Evolutionary conservation across 306 rosid species (phyloP).

Genomic region (Rosa chinensis): DNA sequence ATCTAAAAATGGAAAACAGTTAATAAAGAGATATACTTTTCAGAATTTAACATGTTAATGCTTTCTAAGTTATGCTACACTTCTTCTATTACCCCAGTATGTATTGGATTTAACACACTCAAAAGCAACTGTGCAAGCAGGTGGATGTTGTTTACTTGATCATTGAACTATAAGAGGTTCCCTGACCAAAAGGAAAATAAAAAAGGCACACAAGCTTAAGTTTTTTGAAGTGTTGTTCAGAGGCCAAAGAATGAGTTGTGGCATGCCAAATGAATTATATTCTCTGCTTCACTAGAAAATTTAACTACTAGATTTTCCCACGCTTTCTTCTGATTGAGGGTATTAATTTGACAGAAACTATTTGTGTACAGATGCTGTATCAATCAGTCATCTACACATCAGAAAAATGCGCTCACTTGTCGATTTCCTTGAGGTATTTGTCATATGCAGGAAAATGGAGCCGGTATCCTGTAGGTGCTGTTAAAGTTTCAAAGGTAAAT

Average conservation of each 20-base stretch:
- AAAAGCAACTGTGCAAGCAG: background rate
- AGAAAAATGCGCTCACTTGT: slow-evolving; percentile 46
- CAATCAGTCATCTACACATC: background rate
- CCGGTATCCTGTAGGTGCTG: slow-evolving; percentile 68
- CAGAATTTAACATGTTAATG: background rate
- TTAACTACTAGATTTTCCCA: background rate
- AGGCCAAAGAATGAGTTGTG: background rate
- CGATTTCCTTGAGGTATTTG: slow-evolving; percentile 66
- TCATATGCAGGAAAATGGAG: slow-evolving; percentile 85
- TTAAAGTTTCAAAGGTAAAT: slow-evolving; percentile 79
- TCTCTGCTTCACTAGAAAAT: background rate
- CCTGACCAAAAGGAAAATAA: background rate
- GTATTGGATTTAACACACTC: background rate
- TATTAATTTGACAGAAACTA: background rate
- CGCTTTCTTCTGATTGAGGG: background rate
- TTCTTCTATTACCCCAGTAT: background rate
- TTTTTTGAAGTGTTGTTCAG: background rate
- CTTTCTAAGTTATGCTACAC: background rate
- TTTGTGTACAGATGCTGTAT: background rate
- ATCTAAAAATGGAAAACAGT: slow-evolving; percentile 32
- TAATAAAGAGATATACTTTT: background rate
- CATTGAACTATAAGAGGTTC: background rate
- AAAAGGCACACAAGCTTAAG: background rate
- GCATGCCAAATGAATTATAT: background rate
- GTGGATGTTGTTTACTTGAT: background rate